phyloP scores from a whole-genome alignment of 345 rosid species.

The Brassica incana region DNA sequence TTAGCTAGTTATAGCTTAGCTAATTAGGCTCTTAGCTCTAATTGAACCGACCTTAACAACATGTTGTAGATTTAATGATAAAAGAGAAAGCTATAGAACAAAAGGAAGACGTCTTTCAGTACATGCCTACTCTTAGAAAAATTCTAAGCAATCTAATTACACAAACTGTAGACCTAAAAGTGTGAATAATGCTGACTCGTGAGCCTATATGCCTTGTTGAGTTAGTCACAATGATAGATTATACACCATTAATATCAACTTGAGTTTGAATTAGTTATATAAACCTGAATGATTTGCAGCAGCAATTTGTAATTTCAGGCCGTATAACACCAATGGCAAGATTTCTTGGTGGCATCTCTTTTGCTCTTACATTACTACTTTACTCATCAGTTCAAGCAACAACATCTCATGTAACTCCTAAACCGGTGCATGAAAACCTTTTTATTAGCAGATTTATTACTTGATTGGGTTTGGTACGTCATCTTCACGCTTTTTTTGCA shows the following conservation, averaged over 20 bases:
- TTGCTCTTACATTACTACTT: constrained; percentile 15
- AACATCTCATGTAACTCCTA: constrained; percentile 10
- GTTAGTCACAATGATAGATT: background rate
- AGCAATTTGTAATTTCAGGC: constrained; percentile 6
- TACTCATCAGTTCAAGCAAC: constrained; percentile 22
- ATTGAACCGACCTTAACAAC: background rate
- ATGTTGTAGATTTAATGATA: constrained; percentile 2
- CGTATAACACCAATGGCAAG: constrained; percentile 13
- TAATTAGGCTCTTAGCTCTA: background rate
- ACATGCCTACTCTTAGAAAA: constrained; percentile 5
- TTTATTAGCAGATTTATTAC: background rate
- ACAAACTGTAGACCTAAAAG: background rate
- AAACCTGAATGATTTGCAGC: background rate
- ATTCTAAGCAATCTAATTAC: background rate
- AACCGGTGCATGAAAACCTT: background rate
- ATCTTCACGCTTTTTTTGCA: constrained; percentile 25
- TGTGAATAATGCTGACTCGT: constrained; percentile 22
- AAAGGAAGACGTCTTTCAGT: constrained; percentile 1
- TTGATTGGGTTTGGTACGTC: background rate
- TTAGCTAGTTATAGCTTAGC: constrained; percentile 3
- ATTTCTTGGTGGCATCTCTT: background rate
- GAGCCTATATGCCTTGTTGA: constrained; percentile 12
- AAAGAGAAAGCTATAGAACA: constrained; percentile 2
- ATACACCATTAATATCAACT: background rate
- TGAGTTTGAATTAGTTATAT: background rate